A percentile compares a stretch with the other conserved stretches of the same genome.
phyloP scores from a whole-genome alignment of 805 yeast species.

The Nakazawaea wyomingensis region DNA sequence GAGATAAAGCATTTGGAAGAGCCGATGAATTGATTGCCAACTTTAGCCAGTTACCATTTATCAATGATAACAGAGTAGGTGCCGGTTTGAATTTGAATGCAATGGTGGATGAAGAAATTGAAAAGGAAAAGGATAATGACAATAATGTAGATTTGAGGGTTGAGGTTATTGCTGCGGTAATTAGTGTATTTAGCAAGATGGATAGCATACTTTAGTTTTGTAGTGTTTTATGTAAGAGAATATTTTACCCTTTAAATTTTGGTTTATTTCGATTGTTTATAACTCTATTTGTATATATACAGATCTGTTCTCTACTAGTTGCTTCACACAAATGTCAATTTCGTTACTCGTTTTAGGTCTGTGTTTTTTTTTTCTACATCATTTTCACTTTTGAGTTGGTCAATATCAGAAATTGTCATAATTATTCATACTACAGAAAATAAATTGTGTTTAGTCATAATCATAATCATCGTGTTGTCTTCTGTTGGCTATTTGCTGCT shows the following conservation, averaged over 20 bases:
- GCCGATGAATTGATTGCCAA: constrained; percentile 89
- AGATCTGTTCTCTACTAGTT: constrained; percentile 1
- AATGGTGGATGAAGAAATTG: constrained; percentile 46
- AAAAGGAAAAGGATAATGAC: constrained; percentile 43
- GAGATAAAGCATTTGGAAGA: constrained; percentile 88
- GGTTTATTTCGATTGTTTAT: not conserved
- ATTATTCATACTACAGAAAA: too few relatives aligned
- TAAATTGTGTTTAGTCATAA: not conserved
- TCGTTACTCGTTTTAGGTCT: too few relatives aligned
- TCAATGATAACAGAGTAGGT: constrained; percentile 47
- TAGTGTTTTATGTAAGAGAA: constrained; percentile 6
- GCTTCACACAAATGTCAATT: too few relatives aligned
- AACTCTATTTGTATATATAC: not conserved
- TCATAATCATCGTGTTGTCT: too few relatives aligned
- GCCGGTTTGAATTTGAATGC: constrained; percentile 63
- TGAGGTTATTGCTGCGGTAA: constrained; percentile 90
- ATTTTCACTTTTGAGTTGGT: too few relatives aligned
- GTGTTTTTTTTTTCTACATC: too few relatives aligned
- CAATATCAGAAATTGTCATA: too few relatives aligned
- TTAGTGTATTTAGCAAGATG: constrained; percentile 86
- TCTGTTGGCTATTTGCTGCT: too few relatives aligned
- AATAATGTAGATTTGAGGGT: constrained; percentile 43
- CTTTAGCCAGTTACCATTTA: constrained; percentile 81
- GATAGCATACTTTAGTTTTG: constrained; percentile 37
- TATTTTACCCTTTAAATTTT: constrained; percentile 14